Evolutionary conservation across 164 flowering plant species (phyloP), one percentile per base, ranked within the genome.

Genomic region (Aristolochia fimbriata): DNA sequence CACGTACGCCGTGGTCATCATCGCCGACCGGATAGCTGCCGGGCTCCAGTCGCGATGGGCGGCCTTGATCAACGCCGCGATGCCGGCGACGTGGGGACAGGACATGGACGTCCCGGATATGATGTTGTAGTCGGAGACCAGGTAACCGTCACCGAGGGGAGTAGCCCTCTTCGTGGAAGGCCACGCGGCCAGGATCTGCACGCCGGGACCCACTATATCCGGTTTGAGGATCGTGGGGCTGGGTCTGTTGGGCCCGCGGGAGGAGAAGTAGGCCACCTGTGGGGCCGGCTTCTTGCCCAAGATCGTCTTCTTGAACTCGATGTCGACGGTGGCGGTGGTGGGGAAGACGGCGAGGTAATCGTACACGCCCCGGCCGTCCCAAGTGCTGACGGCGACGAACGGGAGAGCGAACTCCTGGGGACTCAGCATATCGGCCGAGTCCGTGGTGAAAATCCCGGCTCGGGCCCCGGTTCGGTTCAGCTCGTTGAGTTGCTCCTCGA

Each of bases 1-100:
- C 0, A 78, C 79, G 19, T 87, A 85, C 0, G 98, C 93, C 0
- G 96, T 89, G 0, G 98, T 92, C 91, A 84, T 89, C 57, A 89
- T 54, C 0, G 97, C 98, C 0, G 98, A 89, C 52, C 85, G 31
- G 33, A 59, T 59, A 4, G 62, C 62, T 0, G 51, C 52, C 0
- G 62, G 33, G 31, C 51, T 19, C 62, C 62, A 59, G 19, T 59
- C 51, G 14, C 20, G 62, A 51, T 59, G 62, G 31, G 14, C 19
- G 15, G 62, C 25, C 15, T 27, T 45, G 14, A 59, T 9, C 31
- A 59, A 22, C 6, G 51, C 62, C 15, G 51, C 62, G 19, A 59
- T 51, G 23, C 62, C 62, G 20, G 47, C 62, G 3, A 48, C 25
- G 33, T 59, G 62, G 8, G 96, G 98, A 65, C 91, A 89, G 13